phyloP scores from a whole-genome alignment of 768 basidiomycete genomes.

The Boletus subparvulus region DNA sequence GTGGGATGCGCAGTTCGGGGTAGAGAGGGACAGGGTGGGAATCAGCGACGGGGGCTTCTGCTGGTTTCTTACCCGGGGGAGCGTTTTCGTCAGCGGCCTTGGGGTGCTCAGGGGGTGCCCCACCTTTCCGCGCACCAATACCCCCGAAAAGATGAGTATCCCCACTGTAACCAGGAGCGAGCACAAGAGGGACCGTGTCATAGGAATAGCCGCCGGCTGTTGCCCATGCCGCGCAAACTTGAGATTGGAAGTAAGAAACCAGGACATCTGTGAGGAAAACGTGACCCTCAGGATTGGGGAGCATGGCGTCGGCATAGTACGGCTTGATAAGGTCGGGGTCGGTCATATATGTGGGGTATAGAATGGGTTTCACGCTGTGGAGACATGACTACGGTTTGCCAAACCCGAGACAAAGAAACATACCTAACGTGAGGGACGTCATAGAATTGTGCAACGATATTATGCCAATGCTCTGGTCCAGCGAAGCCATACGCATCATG shows the following conservation, averaged over 20 bases:
- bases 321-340: conserved; percentile 62
- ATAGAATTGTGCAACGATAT: conserved; percentile 92
- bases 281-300: conserved; percentile 81
- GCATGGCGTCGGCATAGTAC: conserved; percentile 81
- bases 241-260: conserved; percentile 84
- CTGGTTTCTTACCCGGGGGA: conserved; percentile 30
- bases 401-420: conserved; percentile 3
- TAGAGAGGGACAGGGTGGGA: conserved; percentile 24
- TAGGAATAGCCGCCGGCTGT: conserved; percentile 65
- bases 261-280: conserved; percentile 89
- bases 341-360: conserved; percentile 81
- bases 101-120: conserved; percentile 47
- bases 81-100: conserved; percentile 32
- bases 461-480: conserved; percentile 90
- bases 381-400: not conserved
- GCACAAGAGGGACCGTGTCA: conserved; percentile 52
- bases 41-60: conserved; percentile 7
- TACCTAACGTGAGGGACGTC: conserved; percentile 89
- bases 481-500: conserved; percentile 79
- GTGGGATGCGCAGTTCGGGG: conserved; percentile 54
- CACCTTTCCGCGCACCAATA: conserved; percentile 79
- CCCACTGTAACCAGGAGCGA: conserved; percentile 36
- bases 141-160: conserved; percentile 77
- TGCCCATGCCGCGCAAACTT: conserved; percentile 85
- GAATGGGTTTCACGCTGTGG: conserved; percentile 68